These are phyloP conservation scores for Pichia paraexigua DNA, from an alignment of 805 yeast species.

Conservation along the genomic window DNA sequence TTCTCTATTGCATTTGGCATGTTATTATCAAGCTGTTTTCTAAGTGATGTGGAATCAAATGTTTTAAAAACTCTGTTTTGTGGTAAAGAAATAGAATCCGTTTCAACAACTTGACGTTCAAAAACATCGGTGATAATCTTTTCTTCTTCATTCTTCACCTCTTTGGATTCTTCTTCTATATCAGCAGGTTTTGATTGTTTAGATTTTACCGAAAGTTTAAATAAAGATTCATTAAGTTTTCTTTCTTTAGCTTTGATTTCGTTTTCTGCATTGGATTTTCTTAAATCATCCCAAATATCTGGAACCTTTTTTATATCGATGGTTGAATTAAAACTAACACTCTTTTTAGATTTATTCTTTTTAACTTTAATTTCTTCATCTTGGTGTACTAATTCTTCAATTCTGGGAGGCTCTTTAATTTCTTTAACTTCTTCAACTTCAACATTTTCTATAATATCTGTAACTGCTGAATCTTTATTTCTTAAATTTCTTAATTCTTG, in stretches of 20 bases:
- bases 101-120: constrained; percentile 7
- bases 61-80: constrained; percentile 2
- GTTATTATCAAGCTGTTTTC: constrained; percentile 1
- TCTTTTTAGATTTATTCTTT: constrained; percentile 27
- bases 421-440: neutral
- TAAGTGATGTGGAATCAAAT: neutral
- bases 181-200: constrained; percentile 11
- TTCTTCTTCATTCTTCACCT: constrained; percentile 1
- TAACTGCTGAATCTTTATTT: constrained; percentile 13
- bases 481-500: constrained; percentile 29
- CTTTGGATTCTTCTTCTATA: neutral
- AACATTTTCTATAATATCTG: neutral
- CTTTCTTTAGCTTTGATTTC: neutral
- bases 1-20: neutral
- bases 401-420: neutral
- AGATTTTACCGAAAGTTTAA: neutral
- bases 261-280: constrained; percentile 22
- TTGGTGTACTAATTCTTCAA: neutral
- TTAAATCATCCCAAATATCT: constrained; percentile 42
- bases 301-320: constrained; percentile 55
- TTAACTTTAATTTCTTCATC: neutral
- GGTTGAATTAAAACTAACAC: constrained; percentile 46
- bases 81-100: neutral
- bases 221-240: neutral
- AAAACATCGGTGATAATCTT: constrained; percentile 15